Conservation (phyloP, 129 eudicot genomes). For the Escallonia rubra region DNA sequence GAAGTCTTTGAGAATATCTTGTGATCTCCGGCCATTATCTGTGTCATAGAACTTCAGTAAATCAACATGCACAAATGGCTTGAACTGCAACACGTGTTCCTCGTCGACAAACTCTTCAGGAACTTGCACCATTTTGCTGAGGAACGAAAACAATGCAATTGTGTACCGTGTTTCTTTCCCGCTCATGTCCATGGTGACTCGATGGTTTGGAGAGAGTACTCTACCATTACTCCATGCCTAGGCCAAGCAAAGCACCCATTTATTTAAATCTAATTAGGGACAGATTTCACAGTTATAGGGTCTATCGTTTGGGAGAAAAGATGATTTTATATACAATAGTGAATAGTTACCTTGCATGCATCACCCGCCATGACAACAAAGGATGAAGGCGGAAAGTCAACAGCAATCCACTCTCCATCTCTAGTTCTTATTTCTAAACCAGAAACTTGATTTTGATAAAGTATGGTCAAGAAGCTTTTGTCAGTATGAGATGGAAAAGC, state of each 20-base stretch:
- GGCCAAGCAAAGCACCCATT: not conserved
- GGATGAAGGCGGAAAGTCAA: conserved; percentile 51
- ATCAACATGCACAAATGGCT: conserved; percentile 63
- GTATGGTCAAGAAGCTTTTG: conserved; percentile 70
- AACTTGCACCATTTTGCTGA: conserved; percentile 42
- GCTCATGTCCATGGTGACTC: conserved; percentile 41
- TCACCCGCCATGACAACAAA: conserved; percentile 85
- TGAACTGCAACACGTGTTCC: conserved; percentile 45
- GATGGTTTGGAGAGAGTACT: conserved; percentile 67
- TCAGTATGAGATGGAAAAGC: conserved; percentile 77
- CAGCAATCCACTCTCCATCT: conserved; percentile 51
- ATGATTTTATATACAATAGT: too few species aligned
- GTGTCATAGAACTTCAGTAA: conserved; percentile 59
- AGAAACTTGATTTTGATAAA: conserved; percentile 67
- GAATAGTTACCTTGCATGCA: conserved; percentile 68
- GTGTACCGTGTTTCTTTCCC: conserved; percentile 65
- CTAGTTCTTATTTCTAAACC: conserved; percentile 60
- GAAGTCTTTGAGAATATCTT: conserved; percentile 56
- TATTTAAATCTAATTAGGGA: too few species aligned
- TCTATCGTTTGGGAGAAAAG: too few species aligned
- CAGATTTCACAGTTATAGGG: too few species aligned
- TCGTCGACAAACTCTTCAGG: conserved; percentile 61
- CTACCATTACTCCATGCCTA: conserved; percentile 81
- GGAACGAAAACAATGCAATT: conserved; percentile 53
- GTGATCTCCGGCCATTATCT: conserved; percentile 59